Base-by-base conservation (phyloP, 2,329 filamentous ascomycete genomes). In the Penicillium vulpinum region DNA sequence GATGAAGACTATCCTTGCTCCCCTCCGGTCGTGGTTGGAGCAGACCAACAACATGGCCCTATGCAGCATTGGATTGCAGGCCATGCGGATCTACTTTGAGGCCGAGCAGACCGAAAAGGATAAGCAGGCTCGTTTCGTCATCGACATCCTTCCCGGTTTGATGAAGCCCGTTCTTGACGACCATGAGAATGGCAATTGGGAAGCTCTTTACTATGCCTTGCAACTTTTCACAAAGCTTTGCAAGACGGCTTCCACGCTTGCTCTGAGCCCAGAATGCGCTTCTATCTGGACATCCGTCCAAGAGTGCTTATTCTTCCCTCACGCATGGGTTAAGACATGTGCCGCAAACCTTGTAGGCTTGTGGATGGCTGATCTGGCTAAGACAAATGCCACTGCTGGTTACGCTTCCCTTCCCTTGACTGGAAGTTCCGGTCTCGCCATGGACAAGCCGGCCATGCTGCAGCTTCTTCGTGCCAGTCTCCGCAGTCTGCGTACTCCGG, bases 21-120 rank as follows among this genome's bases (percentile, higher is more conserved):
- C 92, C 43, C 78, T 97, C 54, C 85, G 86, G 57, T 82, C 83
- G 2, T 97, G 92, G 91, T 71, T 94, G 18, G 85, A 85, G 54
- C 88, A 92, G 66, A 84, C 86, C 8, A 86, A 88, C 10, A 92
- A 95, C 62, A 69, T 83, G 16, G 80, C 88, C 0, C 83, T 96
- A 26, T 81, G 87, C 48, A 85, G 86, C 57, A 84, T 93, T 22
- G 90, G 88, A 1, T 80, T 97, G 51, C 89, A 94, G 70, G 85
- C 89, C 29, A 96, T 92, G 77, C 84, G 86, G 1, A 85, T 94
- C 49, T 96, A 93, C 73, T 89, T 96, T 56, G 89, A 94, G 58
- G 84, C 83, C 0, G 82, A 83, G 33, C 84, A 85, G 36, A 78
- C 83, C 9, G 85, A 84, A 57, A 86, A 86, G 57, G 81, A 84